Base-by-base conservation (phyloP, 1,284 basidiomycete genomes). In the Ganoderma resinaceum region DNA sequence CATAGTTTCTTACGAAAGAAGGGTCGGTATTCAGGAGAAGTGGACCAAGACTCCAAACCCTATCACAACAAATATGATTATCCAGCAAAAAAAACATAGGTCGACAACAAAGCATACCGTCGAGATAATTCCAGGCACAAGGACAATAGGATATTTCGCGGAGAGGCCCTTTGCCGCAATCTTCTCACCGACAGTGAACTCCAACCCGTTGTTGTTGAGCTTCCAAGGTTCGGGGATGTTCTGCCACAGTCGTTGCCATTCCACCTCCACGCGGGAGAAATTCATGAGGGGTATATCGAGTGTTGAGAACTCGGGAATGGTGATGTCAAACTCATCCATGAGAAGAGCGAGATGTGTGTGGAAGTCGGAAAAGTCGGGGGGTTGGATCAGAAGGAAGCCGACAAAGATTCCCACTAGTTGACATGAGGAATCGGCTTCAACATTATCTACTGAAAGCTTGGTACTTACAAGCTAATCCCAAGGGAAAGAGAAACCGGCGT, bases 21-120 rank as follows among this genome's bases (percentile, higher is more conserved):
- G 0, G 89, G 77, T 3, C 91, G 86, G 73, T 93, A 92, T 72
- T 93, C 93, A 0, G 91, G 91, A 2, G 87, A 82, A 0, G 95
- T 95, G 0, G 92, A 92, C 95, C 95, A 96, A 7, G 92, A 94
- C 77, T 95, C 94, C 62, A 96, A 81, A 20, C 91, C 89, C 91
- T 92, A 37, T 16, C 12, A 35, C 14, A 11, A 38, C 38, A 43
- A 38, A 29, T 4, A 6, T n/a, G 59, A 18, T 11, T 11, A 18
- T 20, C 18, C 23, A 20, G n/a, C 26, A 7, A 3, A 2, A 2
- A 5, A n/a, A 42, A 1, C 20, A 23, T 9, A 49, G 23, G 14
- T 31, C 9, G 16, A 6, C n/a, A 60, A 12, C 53, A 43, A 2
- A 23, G 80, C 86, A 66, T 70, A 91, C 91, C 0, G 91, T 94